phyloP scores from a whole-genome alignment of 371 early-diverging fungal species.

The Mucor ambiguus region DNA sequence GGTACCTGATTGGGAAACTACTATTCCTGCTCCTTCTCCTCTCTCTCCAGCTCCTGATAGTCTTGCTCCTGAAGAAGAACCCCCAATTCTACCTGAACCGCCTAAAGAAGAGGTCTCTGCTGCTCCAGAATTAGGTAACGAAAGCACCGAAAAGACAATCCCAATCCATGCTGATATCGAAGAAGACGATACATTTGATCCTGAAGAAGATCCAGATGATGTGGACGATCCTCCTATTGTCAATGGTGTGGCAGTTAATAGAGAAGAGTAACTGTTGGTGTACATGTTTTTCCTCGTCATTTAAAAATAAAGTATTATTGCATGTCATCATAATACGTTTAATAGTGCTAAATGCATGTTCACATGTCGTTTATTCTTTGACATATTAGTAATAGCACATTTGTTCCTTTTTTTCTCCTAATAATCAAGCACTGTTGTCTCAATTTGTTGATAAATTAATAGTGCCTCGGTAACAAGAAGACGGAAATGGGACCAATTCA shows the following conservation, averaged over 20 bases:
- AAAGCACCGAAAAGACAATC: not conserved
- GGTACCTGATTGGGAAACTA: not conserved
- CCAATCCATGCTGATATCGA: slow-evolving; percentile 6
- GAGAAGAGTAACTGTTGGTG: slow-evolving; percentile 10
- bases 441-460: not conserved
- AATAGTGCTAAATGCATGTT: not conserved
- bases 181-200: slow-evolving; percentile 13
- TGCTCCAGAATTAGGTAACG: not conserved
- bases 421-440: not conserved
- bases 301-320: not conserved
- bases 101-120: not conserved
- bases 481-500: not conserved
- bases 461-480: not conserved
- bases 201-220: slow-evolving; percentile 20
- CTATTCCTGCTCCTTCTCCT: not conserved
- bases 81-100: not conserved
- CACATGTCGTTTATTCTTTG: not conserved
- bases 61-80: not conserved
- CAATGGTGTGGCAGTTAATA: slow-evolving; percentile 4
- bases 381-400: not conserved
- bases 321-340: not conserved
- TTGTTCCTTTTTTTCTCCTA: not conserved
- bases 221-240: slow-evolving; percentile 11
- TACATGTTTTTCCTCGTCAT: not conserved
- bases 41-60: not conserved